Percentiles rank a stretch among this genome's conserved stretches.
phyloP scores from a whole-genome alignment of 2,329 filamentous ascomycete genomes.

The Ustulina deusta region DNA sequence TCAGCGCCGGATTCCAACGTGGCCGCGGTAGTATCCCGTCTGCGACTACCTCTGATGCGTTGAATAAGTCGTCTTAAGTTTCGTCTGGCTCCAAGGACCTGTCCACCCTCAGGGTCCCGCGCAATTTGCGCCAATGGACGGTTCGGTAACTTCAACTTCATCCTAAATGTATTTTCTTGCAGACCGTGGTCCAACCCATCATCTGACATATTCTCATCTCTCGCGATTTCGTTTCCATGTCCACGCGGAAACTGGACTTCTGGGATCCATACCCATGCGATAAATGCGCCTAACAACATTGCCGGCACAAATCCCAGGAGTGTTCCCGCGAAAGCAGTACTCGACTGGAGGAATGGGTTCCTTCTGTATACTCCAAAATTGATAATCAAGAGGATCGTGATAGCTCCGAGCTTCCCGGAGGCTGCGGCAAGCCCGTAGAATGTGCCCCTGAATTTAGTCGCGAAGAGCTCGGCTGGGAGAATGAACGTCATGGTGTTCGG shows the following conservation, averaged over 20 bases:
- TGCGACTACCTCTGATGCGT: not conserved
- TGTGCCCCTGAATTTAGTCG: conserved; percentile 71
- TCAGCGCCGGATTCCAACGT: conserved; percentile 2
- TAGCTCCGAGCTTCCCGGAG: conserved; percentile 68
- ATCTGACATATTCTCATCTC: conserved; percentile 33
- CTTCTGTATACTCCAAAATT: conserved; percentile 37
- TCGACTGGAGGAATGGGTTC: not conserved
- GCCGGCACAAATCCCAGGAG: conserved; percentile 43
- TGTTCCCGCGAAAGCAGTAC: conserved; percentile 36
- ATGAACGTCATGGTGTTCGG: conserved; percentile 74
- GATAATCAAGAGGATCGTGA: conserved; percentile 63
- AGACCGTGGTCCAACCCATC: conserved; percentile 18
- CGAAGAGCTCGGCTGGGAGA: conserved; percentile 73
- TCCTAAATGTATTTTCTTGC: conserved; percentile 30
- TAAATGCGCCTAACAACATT: conserved; percentile 43
- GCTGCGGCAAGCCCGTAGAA: conserved; percentile 73
- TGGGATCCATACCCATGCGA: conserved; percentile 45
- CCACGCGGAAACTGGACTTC: conserved; percentile 44
- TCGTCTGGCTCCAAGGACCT: conserved; percentile 40
- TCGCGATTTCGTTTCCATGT: conserved; percentile 7
- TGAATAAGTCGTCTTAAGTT: conserved; percentile 32
- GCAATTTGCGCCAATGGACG: conserved; percentile 41
- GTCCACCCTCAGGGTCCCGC: conserved; percentile 38
- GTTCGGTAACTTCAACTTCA: conserved; percentile 39
- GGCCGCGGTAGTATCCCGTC: not conserved